Evolutionary conservation across 495 filamentous ascomycete genomes (phyloP), one percentile per base, ranked within the genome.

Genomic region (Staphylotrichum tortipilum): DNA sequence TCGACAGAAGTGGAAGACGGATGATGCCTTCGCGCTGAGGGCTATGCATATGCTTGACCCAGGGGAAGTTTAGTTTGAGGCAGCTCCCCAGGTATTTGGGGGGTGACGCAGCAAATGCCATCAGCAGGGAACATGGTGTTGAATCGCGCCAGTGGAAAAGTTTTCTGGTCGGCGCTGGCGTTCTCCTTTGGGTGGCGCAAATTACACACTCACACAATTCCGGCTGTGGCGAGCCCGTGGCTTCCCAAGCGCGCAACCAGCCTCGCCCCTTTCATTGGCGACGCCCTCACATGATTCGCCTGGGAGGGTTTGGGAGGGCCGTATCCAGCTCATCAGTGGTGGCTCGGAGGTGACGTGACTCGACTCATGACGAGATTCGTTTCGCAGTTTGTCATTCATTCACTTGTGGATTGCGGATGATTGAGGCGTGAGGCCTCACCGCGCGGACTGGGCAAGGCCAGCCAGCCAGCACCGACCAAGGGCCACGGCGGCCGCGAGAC

Each of bases 381-480:
- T 4, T 14, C 9, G 7, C 8, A 10, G 9, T 1, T 4, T 11
- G 37, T 23, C 7, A 14, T 44, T 30, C 39, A 7, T 12, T 42
- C 12, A 42, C 14, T 17, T n/a, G 21, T 11, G 17, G 14, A n/a
- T n/a, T n/a, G n/a, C n/a, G n/a, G n/a, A n/a, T n/a, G n/a, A n/a
- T n/a, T n/a, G n/a, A n/a, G n/a, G n/a, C n/a, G n/a, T n/a, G 41
- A 44, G 41, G 28, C 41, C 41, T 44, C 28, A 22, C 15, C n/a
- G 14, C n/a, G n/a, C n/a, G n/a, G n/a, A 21, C 18, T 28, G 26
- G 6, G 6, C 6, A 28, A 5, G 26, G 26, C 26, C 6, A 28
- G 6, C 10, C 26, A 28, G 26, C 26, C 26, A 28, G 6, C 2
- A 7, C 10, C 10, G 26, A 10, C 26, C 1, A 28, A n/a, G n/a